phyloP scores from a whole-genome alignment of 768 basidiomycete species.

The Mycena pura region DNA sequence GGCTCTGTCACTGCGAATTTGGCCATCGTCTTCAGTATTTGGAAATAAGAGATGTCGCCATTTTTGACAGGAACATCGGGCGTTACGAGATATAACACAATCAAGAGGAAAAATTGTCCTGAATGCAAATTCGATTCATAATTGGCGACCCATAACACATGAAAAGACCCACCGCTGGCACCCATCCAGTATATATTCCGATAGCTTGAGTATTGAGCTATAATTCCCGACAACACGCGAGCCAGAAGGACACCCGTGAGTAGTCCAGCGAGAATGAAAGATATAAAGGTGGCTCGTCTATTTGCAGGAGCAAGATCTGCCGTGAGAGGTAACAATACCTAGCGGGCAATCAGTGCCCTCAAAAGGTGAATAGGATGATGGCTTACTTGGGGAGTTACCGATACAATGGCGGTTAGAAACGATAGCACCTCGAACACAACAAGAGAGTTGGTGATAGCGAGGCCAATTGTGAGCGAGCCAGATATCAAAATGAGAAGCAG shows the following conservation, averaged over 20 bases:
- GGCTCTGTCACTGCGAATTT: constrained; percentile 66
- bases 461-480: constrained; percentile 55
- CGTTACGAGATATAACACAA: constrained; percentile 52
- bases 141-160: neutral
- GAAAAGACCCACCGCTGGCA: constrained; percentile 39
- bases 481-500: constrained; percentile 51
- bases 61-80: constrained; percentile 69
- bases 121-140: neutral
- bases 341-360: neutral
- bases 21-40: constrained; percentile 64
- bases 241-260: constrained; percentile 61
- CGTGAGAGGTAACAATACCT: constrained; percentile 41
- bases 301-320: constrained; percentile 68
- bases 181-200: constrained; percentile 63
- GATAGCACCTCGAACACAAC: constrained; percentile 55
- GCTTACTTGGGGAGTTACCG: constrained; percentile 57
- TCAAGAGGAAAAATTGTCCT: constrained; percentile 51
- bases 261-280: constrained; percentile 57
- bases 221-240: constrained; percentile 61
- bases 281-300: constrained; percentile 50
- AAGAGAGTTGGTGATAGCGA: constrained; percentile 52
- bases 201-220: constrained; percentile 61
- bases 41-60: constrained; percentile 52
- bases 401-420: constrained; percentile 57
- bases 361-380: constrained; percentile 36